Evolutionary conservation across 1,284 basidiomycete species (phyloP).

Genomic region (Quambalaria eucalypti): DNA sequence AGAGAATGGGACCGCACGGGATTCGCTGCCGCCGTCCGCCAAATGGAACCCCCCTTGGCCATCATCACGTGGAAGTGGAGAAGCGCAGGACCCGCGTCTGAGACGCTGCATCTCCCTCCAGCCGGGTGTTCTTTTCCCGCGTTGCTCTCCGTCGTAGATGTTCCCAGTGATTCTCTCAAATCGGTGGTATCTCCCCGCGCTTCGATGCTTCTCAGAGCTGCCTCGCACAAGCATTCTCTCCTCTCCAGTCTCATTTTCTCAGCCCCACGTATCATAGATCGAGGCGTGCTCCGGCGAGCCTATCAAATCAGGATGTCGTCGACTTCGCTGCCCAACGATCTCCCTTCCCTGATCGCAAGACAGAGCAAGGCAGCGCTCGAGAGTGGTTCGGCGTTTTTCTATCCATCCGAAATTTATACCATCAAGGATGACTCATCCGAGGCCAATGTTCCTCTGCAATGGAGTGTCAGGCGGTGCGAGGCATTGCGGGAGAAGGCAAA

Average conservation of each 20-base stretch:
- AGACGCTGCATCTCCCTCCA: too few relatives aligned
- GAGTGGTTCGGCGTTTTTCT: slow-evolving; percentile 36
- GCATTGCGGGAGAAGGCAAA: neutral
- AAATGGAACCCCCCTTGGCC: too few relatives aligned
- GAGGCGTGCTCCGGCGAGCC: too few relatives aligned
- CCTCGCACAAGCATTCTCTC: neutral
- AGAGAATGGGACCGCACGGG: too few relatives aligned
- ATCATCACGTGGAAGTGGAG: too few relatives aligned
- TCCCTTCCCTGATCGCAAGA: slow-evolving; percentile 17
- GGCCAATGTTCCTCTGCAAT: neutral
- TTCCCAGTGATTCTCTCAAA: neutral
- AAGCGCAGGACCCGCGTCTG: too few relatives aligned
- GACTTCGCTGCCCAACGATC: neutral
- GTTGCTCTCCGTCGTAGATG: neutral
- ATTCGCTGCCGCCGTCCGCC: too few relatives aligned
- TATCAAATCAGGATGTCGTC: neutral
- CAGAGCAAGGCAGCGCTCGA: slow-evolving; percentile 24
- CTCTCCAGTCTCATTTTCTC: neutral
- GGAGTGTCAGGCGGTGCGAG: slow-evolving; percentile 2
- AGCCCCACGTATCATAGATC: neutral
- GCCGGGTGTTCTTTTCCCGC: neutral
- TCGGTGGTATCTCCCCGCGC: neutral
- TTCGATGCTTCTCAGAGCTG: neutral
- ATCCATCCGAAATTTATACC: slow-evolving; percentile 21
- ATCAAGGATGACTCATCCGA: slow-evolving; percentile 12